Conservation (phyloP, 1,284 basidiomycete genomes). For the Cryptococcus sp. region DNA sequence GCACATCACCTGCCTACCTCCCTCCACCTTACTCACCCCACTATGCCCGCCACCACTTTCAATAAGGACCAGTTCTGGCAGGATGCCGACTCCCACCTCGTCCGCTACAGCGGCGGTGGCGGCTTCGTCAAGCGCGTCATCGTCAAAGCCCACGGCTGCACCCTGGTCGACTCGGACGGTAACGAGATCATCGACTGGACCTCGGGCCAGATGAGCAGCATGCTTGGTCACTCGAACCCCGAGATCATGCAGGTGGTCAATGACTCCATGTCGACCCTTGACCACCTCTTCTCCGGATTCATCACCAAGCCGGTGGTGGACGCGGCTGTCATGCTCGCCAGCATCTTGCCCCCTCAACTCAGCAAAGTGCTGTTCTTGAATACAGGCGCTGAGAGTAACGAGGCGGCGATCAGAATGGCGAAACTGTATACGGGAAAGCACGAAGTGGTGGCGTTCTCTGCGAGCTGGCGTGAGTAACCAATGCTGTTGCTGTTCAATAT, state of each 20-base stretch:
- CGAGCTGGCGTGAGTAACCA: constrained; percentile 31
- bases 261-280: constrained; percentile 27
- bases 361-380: constrained; percentile 34
- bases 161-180: constrained; percentile 29
- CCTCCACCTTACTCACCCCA: background rate
- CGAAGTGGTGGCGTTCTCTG: constrained; percentile 35
- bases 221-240: constrained; percentile 37
- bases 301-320: constrained; percentile 34
- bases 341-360: constrained; percentile 25
- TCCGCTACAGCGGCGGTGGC: constrained; percentile 24
- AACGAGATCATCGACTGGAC: constrained; percentile 41
- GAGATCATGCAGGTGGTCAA: constrained; percentile 31
- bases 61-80: constrained; percentile 23
- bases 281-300: constrained; percentile 40
- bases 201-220: constrained; percentile 34
- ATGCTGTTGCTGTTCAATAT: background rate
- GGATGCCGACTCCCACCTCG: constrained; percentile 19
- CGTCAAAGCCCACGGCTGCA: constrained; percentile 20
- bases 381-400: constrained; percentile 38
- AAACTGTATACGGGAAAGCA: constrained; percentile 41
- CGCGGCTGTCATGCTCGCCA: constrained; percentile 24
- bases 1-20: no score
- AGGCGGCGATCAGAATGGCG: constrained; percentile 41
- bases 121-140: constrained; percentile 16
- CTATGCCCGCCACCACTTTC: constrained; percentile 8